Percentiles rank a stretch among this genome's conserved stretches.
Evolutionary conservation across 345 rosid genomes (phyloP).

Genomic region (Gossypium arboreum): DNA sequence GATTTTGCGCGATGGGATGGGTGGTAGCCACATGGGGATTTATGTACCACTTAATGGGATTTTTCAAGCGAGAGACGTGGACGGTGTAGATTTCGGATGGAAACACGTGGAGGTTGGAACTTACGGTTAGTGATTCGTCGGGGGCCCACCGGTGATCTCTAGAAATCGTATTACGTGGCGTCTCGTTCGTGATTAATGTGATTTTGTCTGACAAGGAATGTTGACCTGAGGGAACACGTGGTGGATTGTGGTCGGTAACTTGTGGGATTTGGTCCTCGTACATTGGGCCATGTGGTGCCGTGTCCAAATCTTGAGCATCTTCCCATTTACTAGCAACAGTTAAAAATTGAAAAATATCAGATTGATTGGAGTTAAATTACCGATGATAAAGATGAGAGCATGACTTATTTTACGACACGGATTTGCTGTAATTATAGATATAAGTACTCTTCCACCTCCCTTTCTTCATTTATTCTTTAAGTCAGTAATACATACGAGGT

Average conservation of each 20-base stretch:
- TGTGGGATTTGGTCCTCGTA: background rate
- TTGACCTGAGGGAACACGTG: slow-evolving; percentile 28
- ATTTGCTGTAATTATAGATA: background rate
- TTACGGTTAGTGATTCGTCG: slow-evolving; percentile 11
- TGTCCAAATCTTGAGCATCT: background rate
- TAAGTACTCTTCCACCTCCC: background rate
- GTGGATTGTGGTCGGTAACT: background rate
- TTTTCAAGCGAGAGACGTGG: slow-evolving; percentile 32
- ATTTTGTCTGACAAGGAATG: slow-evolving; percentile 19
- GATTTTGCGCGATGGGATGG: background rate
- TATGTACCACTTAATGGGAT: slow-evolving; percentile 16
- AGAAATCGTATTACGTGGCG: slow-evolving; percentile 33
- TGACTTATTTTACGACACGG: background rate
- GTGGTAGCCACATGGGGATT: slow-evolving; percentile 38
- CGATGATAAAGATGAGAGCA: background rate
- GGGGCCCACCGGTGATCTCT: slow-evolving; percentile 20
- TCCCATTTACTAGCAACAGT: background rate
- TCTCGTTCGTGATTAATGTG: slow-evolving; percentile 2
- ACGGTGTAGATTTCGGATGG: slow-evolving; percentile 3
- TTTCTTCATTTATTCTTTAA: background rate
- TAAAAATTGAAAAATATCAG: background rate
- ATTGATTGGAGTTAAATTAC: background rate
- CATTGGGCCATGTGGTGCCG: slow-evolving; percentile 14
- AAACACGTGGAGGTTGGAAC: slow-evolving; percentile 40
- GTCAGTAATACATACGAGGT: no score